Percentiles rank a stretch among this genome's conserved stretches.
Conservation (phyloP, 2,329 filamentous ascomycete genomes). For the Diplodia corticola region DNA sequence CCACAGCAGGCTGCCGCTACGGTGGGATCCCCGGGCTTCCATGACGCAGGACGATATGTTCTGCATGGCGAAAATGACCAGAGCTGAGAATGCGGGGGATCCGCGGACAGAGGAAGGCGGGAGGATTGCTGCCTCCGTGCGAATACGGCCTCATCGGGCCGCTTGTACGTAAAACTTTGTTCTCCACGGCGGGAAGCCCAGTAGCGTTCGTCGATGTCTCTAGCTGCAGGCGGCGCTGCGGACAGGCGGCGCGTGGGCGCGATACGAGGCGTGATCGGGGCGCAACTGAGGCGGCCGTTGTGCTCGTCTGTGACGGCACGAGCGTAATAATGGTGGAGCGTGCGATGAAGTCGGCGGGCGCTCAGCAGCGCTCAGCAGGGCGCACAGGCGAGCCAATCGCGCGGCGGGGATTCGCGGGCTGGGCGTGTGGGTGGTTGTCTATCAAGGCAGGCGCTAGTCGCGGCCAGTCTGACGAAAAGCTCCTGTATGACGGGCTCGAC, state of each 20-base stretch:
- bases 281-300: neutral
- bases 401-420: neutral
- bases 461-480: constrained; percentile 5
- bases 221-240: neutral
- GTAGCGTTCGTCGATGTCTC: neutral
- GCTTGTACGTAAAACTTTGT: neutral
- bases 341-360: neutral
- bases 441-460: constrained; percentile 8
- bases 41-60: constrained; percentile 9
- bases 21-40: neutral
- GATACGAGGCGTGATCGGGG: neutral
- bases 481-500: neutral
- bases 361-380: neutral
- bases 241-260: neutral
- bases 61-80: neutral
- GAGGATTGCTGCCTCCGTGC: neutral
- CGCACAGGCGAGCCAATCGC: neutral
- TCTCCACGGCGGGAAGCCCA: neutral
- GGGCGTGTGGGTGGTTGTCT: neutral
- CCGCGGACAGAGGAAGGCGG: neutral
- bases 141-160: neutral
- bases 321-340: neutral
- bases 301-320: neutral
- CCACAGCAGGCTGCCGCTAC: neutral
- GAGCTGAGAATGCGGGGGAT: constrained; percentile 20